Evolutionary conservation across 148 eudicot genomes (phyloP), one percentile per base, ranked within the genome.

Genomic region (Chenopodium formosanum): DNA sequence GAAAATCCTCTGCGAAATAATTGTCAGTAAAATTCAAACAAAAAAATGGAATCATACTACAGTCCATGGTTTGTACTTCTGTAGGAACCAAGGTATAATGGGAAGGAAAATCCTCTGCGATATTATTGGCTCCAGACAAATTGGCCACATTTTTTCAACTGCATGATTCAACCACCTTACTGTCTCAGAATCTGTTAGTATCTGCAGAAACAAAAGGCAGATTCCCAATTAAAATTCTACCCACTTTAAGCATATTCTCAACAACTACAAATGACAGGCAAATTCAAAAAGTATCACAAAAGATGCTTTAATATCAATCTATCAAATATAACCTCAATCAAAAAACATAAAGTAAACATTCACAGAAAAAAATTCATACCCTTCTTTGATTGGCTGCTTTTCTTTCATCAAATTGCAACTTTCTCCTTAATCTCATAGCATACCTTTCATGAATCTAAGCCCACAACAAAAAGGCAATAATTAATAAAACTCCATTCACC

Each of bases 21-120:
- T 90, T 69, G 91, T 40, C 44, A 40, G 7, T 40, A 40, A 40
- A 6, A 40, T 40, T 40, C 44, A 40, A 40, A 52, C 32, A 72
- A 76, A 72, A 79, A 14, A 12, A 79, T 14, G 29, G 50, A 85
- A 47, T 63, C 93, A 82, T 96, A 96, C 99, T 84, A 87, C 97
- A 74, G 95, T 94, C 99, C 98, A 92, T 12, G 99, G 99, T 82
- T 96, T 96, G 89, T 92, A 96, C 88, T 96, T 96, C 76, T 92
- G 85, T 86, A 96, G 81, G 86, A 96, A 94, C 99, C 99, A 96
- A 34, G 99, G 99, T 32, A 96, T 80, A 40, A 96, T 91, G n/a
- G 97, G 92, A 63, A 94, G 93, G 66, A 96, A 93, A 62, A 96
- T 86, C 80, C 88, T 90, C 91, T 96, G 97, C 29, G 99, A 96